Conservation (phyloP, 306 rosid species). For the Carpinus viminea region DNA sequence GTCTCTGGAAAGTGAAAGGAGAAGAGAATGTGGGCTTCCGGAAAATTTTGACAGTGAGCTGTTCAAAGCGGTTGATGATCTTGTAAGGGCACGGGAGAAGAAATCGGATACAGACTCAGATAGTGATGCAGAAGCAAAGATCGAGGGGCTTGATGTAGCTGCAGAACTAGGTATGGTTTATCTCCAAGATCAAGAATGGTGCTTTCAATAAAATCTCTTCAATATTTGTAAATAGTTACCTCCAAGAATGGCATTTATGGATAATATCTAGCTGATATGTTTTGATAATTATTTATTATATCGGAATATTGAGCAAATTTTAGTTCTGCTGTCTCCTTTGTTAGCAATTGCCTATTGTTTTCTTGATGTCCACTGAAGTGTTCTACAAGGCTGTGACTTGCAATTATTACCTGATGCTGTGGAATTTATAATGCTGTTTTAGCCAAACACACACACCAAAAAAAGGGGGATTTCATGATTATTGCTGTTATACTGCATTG, state of each 20-base stretch:
- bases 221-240: not conserved
- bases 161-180: constrained; percentile 52
- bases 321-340: not conserved
- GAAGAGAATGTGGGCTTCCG: constrained; percentile 45
- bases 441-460: not conserved
- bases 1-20: constrained; percentile 34
- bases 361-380: not conserved
- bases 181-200: not conserved
- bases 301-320: not conserved
- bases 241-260: not conserved
- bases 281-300: not conserved
- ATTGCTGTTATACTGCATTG: not conserved
- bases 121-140: constrained; percentile 50
- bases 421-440: not conserved
- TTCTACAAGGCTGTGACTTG: not conserved
- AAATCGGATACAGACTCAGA: constrained; percentile 49
- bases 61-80: constrained; percentile 41
- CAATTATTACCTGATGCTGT: not conserved
- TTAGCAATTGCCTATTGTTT: not conserved
- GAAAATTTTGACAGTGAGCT: constrained; percentile 52
- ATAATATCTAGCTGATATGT: not conserved
- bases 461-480: not conserved
- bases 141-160: constrained; percentile 39
- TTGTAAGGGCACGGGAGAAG: constrained; percentile 43
- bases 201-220: not conserved